These are phyloP conservation scores for Coemansia javaensis DNA, from an alignment of 192 early-diverging fungal genomes.

Conservation along the genomic window DNA sequence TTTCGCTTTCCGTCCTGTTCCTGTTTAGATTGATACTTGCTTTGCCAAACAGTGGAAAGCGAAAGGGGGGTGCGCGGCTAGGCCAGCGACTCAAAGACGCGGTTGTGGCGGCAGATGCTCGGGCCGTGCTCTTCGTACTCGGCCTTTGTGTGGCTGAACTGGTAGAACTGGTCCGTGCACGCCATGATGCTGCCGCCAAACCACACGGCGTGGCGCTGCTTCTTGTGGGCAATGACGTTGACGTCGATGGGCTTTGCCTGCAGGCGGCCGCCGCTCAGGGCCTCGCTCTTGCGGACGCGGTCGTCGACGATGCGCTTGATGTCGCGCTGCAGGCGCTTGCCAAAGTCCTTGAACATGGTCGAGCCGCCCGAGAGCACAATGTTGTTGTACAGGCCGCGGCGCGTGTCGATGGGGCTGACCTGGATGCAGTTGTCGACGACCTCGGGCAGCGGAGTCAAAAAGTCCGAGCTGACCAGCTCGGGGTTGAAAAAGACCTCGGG, in stretches of 20 bases:
- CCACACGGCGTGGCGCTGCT: slow-evolving; percentile 99
- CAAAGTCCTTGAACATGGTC: slow-evolving; percentile 99
- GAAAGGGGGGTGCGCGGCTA: slow-evolving; percentile 3
- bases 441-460: slow-evolving; percentile 90
- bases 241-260: slow-evolving; percentile 87
- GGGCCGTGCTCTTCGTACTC: slow-evolving; percentile 98
- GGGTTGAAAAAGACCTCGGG: slow-evolving; percentile 99
- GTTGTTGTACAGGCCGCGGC: slow-evolving; percentile 97
- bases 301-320: slow-evolving; percentile 81
- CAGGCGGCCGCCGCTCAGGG: slow-evolving; percentile 65
- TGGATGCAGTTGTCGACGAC: slow-evolving; percentile 97
- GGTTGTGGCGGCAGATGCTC: slow-evolving; percentile 90
- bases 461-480: slow-evolving; percentile 94
- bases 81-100: slow-evolving; percentile 65
- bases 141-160: slow-evolving; percentile 92
- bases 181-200: slow-evolving; percentile 95
- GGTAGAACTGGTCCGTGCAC: slow-evolving; percentile 81
- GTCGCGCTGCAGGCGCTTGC: slow-evolving; percentile 88
- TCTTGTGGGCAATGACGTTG: slow-evolving; percentile 96
- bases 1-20: too few relatives aligned
- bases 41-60: neutral
- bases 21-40: neutral
- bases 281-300: slow-evolving; percentile 69
- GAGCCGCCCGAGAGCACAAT: slow-evolving; percentile 98
- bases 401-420: slow-evolving; percentile 93